Evolutionary conservation across 2,329 filamentous ascomycete genomes (phyloP).

Genomic region (Incumbomyces delicatus): DNA sequence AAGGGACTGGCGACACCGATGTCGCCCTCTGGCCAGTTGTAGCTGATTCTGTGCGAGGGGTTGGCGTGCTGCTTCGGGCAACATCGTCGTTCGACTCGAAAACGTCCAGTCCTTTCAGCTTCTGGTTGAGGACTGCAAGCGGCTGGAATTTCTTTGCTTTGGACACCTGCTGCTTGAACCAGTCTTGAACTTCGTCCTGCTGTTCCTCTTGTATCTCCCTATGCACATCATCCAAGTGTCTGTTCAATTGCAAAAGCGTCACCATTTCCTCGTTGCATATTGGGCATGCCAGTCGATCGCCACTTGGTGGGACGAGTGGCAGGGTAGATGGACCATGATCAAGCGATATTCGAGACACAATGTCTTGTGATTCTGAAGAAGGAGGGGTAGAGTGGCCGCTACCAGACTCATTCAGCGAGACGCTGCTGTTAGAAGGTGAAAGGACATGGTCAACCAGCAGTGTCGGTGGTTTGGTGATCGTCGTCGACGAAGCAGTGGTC

Average conservation of each 20-base stretch:
- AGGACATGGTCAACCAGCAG: slow-evolving; percentile 37
- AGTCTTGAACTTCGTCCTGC: slow-evolving; percentile 91
- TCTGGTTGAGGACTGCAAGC: slow-evolving; percentile 83
- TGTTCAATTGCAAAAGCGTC: slow-evolving; percentile 85
- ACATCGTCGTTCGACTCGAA: slow-evolving; percentile 81
- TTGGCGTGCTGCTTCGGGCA: slow-evolving; percentile 28
- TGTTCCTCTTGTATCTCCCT: slow-evolving; percentile 79
- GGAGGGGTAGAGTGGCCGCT: slow-evolving; percentile 60
- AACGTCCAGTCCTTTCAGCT: slow-evolving; percentile 80
- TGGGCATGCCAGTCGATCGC: slow-evolving; percentile 73
- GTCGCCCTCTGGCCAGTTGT: slow-evolving; percentile 23
- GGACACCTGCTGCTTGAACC: slow-evolving; percentile 89
- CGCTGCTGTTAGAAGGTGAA: slow-evolving; percentile 60
- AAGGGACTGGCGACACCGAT: slow-evolving; percentile 19
- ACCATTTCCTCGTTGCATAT: slow-evolving; percentile 99
- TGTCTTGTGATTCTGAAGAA: slow-evolving; percentile 64
- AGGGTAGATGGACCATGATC: slow-evolving; percentile 46
- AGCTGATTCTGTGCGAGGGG: slow-evolving; percentile 19
- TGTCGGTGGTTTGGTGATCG: slow-evolving; percentile 25
- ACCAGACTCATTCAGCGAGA: slow-evolving; percentile 51
- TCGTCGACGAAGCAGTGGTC: slow-evolving; percentile 28
- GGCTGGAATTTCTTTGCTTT: slow-evolving; percentile 92
- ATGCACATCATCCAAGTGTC: slow-evolving; percentile 79
- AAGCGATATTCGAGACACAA: slow-evolving; percentile 70
- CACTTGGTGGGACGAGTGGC: slow-evolving; percentile 44